Evolutionary conservation across 352 stramenopile genomes (phyloP), one percentile per base, ranked within the genome.

Genomic region (Phytophthora multivora): DNA sequence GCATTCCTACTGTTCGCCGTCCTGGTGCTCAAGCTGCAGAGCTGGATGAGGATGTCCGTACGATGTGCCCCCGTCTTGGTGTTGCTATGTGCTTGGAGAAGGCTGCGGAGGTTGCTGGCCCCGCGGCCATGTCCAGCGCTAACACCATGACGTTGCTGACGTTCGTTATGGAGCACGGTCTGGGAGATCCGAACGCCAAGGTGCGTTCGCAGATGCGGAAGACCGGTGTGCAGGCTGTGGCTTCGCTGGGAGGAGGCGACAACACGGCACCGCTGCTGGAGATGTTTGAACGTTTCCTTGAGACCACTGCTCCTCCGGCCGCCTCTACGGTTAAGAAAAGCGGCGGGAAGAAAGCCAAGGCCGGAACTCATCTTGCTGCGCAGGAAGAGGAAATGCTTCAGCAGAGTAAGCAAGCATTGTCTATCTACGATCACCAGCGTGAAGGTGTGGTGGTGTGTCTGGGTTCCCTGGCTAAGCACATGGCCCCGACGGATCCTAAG

Each of bases 381-480:
- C 64, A 71, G 51, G 58, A 75, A 59, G 39, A 73, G 36, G 69
- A 79, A 23, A 69, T 76, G 47, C 52, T 71, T 5, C 62, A 68
- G 43, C 60, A 78, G 30, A 53, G 38, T 1, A 69, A 78, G 35
- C 65, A 74, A 21, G 71, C 78, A 5, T 55, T 84, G 30, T 74
- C 73, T 15, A 86, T 80, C 19, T 90, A 92, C 49, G 91, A 98
- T 57, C 84, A 94, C 63, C 86, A 97, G 60, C 89, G 90, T 51
- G 91, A 97, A 58, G 91, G 90, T 38, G 78, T 95, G 7, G 89
- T 98, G 12, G 88, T 98, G 15, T 96, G 93, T 25, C 73, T 98
- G 21, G 93, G 91, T 40, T 79, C 87, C 1, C 57, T 96, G n/a
- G 90, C 90, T 18, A 94, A 91, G 71, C 90, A 97, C 73, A 94